A percentile compares a stretch with the other conserved stretches of the same genome.
Evolutionary conservation across 2,329 filamentous ascomycete species (phyloP).

Genomic region (Fusarium acutatum): DNA sequence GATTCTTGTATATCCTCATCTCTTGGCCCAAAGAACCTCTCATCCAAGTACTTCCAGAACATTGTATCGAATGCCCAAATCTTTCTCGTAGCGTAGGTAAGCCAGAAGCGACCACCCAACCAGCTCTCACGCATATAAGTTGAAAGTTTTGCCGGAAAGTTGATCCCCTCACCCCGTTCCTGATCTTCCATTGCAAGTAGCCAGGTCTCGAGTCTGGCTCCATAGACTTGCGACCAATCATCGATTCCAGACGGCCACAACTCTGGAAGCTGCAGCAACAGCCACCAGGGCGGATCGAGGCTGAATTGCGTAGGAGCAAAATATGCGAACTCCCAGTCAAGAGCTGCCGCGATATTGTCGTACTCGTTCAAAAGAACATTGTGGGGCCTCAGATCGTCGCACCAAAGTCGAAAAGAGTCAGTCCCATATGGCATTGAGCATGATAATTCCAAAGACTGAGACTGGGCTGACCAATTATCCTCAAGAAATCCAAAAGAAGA

Average conservation of each 20-base stretch:
- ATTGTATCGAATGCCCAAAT: neutral
- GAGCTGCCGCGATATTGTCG: neutral
- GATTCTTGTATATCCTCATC: neutral
- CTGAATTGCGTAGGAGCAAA: neutral
- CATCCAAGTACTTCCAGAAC: neutral
- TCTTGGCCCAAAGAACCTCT: neutral
- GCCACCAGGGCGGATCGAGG: neutral
- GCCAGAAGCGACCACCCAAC: neutral
- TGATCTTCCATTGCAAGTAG: neutral
- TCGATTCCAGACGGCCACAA: neutral
- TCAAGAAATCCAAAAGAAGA: constrained; percentile 43
- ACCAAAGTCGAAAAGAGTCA: constrained; percentile 39
- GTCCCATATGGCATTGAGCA: neutral
- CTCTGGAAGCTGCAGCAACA: neutral
- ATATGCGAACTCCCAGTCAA: neutral
- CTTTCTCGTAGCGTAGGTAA: neutral
- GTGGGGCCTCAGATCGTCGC: constrained; percentile 45
- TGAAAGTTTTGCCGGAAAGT: neutral
- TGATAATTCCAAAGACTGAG: neutral
- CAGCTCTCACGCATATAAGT: neutral
- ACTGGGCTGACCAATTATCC: constrained; percentile 44
- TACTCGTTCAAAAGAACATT: neutral
- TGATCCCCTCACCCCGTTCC: neutral
- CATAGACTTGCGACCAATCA: neutral
- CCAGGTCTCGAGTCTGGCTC: neutral